Percentiles rank a stretch among this genome's conserved stretches.
phyloP scores from a whole-genome alignment of 768 basidiomycete species.

The Agaricus bisporus region DNA sequence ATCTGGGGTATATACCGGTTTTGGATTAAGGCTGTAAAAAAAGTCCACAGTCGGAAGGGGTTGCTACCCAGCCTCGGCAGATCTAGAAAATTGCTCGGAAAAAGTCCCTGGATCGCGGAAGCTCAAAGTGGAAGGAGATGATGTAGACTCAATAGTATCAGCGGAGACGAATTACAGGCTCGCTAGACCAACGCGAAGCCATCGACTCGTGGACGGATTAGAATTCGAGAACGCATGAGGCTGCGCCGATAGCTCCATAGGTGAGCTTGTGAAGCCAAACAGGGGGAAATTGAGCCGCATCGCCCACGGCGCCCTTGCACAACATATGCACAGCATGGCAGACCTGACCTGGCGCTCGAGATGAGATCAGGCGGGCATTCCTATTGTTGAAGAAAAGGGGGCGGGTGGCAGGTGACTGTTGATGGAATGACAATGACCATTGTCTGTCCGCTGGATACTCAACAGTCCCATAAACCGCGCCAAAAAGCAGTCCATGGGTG shows the following conservation, averaged over 20 bases:
- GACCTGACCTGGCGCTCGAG: neutral
- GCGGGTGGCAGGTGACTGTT: conserved; percentile 7
- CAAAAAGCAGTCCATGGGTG: neutral
- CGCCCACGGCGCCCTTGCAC: neutral
- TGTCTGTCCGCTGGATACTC: conserved; percentile 3
- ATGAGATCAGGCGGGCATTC: conserved; percentile 2
- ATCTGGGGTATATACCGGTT: conserved; percentile 4
- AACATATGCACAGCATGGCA: conserved; percentile 3
- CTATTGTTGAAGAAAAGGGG: neutral
- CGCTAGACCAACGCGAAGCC: conserved; percentile 8
- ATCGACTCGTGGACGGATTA: conserved; percentile 2
- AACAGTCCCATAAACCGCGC: too few relatives aligned
- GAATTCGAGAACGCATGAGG: conserved; percentile 10
- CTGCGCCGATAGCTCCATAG: conserved; percentile 7
- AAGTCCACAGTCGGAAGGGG: conserved; percentile 13
- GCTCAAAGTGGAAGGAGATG: conserved; percentile 6
- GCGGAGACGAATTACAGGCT: neutral
- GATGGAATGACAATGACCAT: conserved; percentile 9
- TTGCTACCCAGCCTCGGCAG: conserved; percentile 10
- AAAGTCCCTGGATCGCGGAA: conserved; percentile 5
- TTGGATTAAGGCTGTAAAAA: conserved; percentile 14
- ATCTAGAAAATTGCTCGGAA: conserved; percentile 5
- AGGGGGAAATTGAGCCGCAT: conserved; percentile 8
- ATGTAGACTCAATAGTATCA: conserved; percentile 1
- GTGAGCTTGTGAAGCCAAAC: conserved; percentile 1